Conservation (phyloP, 371 early-diverging fungal genomes). For the Mortierella sp. region DNA sequence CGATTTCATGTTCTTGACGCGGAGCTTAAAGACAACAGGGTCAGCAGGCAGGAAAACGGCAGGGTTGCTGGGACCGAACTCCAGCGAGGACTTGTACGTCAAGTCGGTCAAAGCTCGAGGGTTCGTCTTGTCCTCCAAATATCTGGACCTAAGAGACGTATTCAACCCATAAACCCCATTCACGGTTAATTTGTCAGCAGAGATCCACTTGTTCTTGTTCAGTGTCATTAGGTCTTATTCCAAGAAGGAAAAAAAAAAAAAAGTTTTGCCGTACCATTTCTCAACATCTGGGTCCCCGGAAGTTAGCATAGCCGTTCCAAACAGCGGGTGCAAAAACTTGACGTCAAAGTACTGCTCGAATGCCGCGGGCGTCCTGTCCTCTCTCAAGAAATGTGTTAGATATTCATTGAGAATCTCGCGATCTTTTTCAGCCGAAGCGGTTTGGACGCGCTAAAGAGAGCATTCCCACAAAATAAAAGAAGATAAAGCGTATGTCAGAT, state of each 20-base stretch:
- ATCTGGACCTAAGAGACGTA: slow-evolving; percentile 31
- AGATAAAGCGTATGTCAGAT: background rate
- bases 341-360: slow-evolving; percentile 26
- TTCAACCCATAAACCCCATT: no score
- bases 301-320: slow-evolving; percentile 31
- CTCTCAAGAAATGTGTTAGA: slow-evolving; percentile 23
- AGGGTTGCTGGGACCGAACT: slow-evolving; percentile 26
- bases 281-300: slow-evolving; percentile 23
- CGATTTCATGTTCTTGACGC: slow-evolving; percentile 37
- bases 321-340: slow-evolving; percentile 15
- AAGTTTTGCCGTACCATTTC: slow-evolving; percentile 22
- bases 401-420: slow-evolving; percentile 16
- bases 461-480: background rate
- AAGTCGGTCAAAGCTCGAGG: slow-evolving; percentile 6
- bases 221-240: no score
- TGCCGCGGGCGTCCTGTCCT: slow-evolving; percentile 10
- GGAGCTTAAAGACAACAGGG: slow-evolving; percentile 36
- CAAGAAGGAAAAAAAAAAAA: no score
- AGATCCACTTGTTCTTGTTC: no score
- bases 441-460: slow-evolving; percentile 20
- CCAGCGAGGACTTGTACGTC: slow-evolving; percentile 30
- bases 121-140: background rate
- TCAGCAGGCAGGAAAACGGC: slow-evolving; percentile 40
- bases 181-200: no score
- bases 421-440: slow-evolving; percentile 17